These are phyloP conservation scores for Crithidia mellificae DNA, from an alignment of 208 protist genomes.

Conservation along the genomic window DNA sequence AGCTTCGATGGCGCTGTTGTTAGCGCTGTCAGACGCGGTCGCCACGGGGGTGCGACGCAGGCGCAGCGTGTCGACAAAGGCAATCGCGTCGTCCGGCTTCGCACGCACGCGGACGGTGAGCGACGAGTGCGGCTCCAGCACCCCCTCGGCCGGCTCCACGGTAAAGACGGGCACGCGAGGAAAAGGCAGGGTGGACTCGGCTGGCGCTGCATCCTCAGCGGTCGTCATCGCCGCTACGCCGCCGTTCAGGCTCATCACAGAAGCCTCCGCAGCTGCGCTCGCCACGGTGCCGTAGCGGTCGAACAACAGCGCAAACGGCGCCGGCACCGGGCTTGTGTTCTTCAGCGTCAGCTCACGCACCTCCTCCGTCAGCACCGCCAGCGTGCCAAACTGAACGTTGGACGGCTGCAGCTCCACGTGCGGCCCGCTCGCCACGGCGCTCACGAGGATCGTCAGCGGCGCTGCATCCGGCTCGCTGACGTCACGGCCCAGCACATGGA, in stretches of 20 bases:
- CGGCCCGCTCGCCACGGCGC: slow-evolving; percentile 75
- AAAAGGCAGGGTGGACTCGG: slow-evolving; percentile 19
- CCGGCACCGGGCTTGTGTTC: slow-evolving; percentile 89
- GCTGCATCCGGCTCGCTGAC: slow-evolving; percentile 23
- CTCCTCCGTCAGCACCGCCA: slow-evolving; percentile 60
- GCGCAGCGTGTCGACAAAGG: slow-evolving; percentile 80
- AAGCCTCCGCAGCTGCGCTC: too few relatives aligned
- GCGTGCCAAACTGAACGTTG: slow-evolving; percentile 68
- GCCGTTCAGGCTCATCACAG: too few relatives aligned
- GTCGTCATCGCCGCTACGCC: too few relatives aligned
- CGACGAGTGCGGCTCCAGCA: slow-evolving; percentile 66
- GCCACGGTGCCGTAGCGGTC: slow-evolving; percentile 25
- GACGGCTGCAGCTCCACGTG: slow-evolving; percentile 60
- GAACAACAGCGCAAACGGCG: slow-evolving; percentile 35
- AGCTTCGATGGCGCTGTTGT: too few relatives aligned
- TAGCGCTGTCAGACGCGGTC: neutral
- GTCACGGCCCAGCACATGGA: slow-evolving; percentile 77
- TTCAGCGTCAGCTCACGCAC: slow-evolving; percentile 50
- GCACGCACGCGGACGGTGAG: slow-evolving; percentile 64
- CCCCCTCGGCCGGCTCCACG: slow-evolving; percentile 47
- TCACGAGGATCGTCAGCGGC: slow-evolving; percentile 60
- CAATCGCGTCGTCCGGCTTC: slow-evolving; percentile 87
- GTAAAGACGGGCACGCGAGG: slow-evolving; percentile 36
- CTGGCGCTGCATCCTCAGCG: too few relatives aligned
- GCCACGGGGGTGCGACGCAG: slow-evolving; percentile 24